A percentile compares a stretch with the other conserved stretches of the same genome.
Conservation (phyloP, 495 filamentous ascomycete species). For the Hyaloscypha hepaticicola region DNA sequence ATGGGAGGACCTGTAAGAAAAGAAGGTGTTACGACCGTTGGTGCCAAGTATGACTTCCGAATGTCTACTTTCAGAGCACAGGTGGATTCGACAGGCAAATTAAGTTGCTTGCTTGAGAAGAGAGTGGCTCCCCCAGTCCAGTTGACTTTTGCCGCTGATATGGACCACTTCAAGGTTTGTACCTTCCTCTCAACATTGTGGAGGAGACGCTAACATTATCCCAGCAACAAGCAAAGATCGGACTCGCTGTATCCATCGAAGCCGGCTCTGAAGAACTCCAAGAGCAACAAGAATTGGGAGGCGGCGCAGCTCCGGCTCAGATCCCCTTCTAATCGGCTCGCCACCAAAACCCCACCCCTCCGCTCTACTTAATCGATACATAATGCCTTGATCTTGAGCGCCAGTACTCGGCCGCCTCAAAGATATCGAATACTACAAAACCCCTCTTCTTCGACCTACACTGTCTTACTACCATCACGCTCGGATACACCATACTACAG, state of each 20-base stretch:
- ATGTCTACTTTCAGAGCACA: slow-evolving; percentile 93
- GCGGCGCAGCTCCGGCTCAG: slow-evolving; percentile 44
- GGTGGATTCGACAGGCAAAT: slow-evolving; percentile 89
- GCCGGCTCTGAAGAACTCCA: slow-evolving; percentile 84
- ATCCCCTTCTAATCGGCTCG: slow-evolving; percentile 52
- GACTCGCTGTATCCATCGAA: slow-evolving; percentile 92
- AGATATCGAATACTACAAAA: slow-evolving; percentile 25
- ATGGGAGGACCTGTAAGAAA: slow-evolving; percentile 64
- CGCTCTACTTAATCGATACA: slow-evolving; percentile 29
- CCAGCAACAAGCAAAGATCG: slow-evolving; percentile 93
- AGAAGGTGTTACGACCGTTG: slow-evolving; percentile 86
- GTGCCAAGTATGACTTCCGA: slow-evolving; percentile 98
- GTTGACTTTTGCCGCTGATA: slow-evolving; percentile 93
- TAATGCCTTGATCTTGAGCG: slow-evolving; percentile 27
- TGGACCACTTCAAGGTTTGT: slow-evolving; percentile 93
- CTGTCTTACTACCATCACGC: slow-evolving; percentile 31
- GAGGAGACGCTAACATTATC: slow-evolving; percentile 21
- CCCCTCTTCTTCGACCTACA: slow-evolving; percentile 24
- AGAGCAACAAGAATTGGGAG: slow-evolving; percentile 75
- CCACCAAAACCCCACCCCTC: slow-evolving; percentile 24
- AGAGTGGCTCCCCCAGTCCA: slow-evolving; percentile 84
- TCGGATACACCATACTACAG: slow-evolving; percentile 15
- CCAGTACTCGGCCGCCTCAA: slow-evolving; percentile 14
- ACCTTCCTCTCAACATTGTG: slow-evolving; percentile 28
- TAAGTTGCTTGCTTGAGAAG: slow-evolving; percentile 93